phyloP scores from a whole-genome alignment of 192 early-diverging fungal genomes.

The Coemansia sp. region DNA sequence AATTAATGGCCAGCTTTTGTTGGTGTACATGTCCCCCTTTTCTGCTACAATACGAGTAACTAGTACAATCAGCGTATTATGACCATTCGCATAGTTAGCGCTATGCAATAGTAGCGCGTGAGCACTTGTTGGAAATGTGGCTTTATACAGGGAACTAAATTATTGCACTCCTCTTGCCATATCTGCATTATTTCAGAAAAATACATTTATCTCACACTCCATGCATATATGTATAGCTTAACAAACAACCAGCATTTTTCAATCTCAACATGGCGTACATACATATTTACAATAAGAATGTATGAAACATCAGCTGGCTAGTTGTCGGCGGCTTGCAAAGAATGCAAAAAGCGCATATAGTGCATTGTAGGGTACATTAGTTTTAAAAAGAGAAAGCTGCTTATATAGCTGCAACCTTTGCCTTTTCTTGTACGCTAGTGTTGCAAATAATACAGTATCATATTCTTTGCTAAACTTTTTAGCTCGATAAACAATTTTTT shows the following conservation, averaged over 20 bases:
- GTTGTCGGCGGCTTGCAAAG: too few relatives aligned
- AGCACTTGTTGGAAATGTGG: neutral
- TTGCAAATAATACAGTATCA: neutral
- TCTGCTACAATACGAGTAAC: neutral
- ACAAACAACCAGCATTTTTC: neutral
- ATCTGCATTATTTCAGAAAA: neutral
- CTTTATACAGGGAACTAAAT: neutral
- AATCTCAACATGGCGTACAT: neutral
- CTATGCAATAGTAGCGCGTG: neutral
- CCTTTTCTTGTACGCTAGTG: neutral
- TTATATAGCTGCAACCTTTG: neutral
- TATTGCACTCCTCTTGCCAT: neutral
- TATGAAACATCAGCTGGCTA: too few relatives aligned
- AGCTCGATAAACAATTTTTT: neutral
- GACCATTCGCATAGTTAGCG: neutral
- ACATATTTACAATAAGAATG: neutral
- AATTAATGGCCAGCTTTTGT: neutral
- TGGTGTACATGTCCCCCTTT: neutral
- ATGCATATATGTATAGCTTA: neutral
- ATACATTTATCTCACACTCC: neutral
- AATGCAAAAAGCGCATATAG: neutral
- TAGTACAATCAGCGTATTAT: neutral
- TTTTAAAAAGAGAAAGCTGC: neutral
- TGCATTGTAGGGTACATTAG: neutral
- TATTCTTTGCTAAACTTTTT: neutral